Evolutionary conservation across 108 stramenopile species (phyloP).

Genomic region (Craspedostauros australis): DNA sequence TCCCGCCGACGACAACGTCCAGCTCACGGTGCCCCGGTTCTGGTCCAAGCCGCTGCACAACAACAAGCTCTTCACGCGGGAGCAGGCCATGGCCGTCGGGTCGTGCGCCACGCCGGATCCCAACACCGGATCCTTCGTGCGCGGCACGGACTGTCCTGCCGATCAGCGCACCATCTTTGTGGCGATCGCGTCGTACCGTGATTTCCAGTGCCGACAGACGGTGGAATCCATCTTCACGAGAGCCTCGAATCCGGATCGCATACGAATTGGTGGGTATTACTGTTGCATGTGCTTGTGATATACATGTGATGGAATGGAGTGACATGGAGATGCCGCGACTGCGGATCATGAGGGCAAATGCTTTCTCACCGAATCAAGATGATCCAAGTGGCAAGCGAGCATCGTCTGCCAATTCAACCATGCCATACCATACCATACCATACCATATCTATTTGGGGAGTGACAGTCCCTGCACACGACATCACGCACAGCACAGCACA

Average conservation of each 20-base stretch:
- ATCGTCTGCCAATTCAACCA: too few species aligned
- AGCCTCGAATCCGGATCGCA: constrained; percentile 53
- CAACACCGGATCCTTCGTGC: constrained; percentile 36
- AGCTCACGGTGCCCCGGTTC: constrained; percentile 61
- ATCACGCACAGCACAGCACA: too few species aligned
- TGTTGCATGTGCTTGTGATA: too few species aligned
- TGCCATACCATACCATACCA: too few species aligned
- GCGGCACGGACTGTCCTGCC: constrained; percentile 62
- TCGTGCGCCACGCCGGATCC: constrained; percentile 60
- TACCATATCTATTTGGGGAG: too few species aligned
- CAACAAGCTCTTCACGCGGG: constrained; percentile 50
- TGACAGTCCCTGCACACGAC: too few species aligned
- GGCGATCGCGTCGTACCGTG: constrained; percentile 75
- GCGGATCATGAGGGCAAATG: too few species aligned
- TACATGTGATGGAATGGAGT: too few species aligned
- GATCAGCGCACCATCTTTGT: constrained; percentile 71
- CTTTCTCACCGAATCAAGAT: too few species aligned
- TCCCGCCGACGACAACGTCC: constrained; percentile 54
- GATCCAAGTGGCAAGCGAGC: too few species aligned
- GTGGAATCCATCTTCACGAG: constrained; percentile 58
- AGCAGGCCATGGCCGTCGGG: constrained; percentile 67
- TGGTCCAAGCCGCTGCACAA: constrained; percentile 66
- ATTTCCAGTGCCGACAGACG: constrained; percentile 71
- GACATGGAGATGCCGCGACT: too few species aligned
- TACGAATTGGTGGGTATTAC: constrained; percentile 49